Evolutionary conservation across 257 asterid species (phyloP), one percentile per base, ranked within the genome.

Genomic region (Cinchona pubescens): DNA sequence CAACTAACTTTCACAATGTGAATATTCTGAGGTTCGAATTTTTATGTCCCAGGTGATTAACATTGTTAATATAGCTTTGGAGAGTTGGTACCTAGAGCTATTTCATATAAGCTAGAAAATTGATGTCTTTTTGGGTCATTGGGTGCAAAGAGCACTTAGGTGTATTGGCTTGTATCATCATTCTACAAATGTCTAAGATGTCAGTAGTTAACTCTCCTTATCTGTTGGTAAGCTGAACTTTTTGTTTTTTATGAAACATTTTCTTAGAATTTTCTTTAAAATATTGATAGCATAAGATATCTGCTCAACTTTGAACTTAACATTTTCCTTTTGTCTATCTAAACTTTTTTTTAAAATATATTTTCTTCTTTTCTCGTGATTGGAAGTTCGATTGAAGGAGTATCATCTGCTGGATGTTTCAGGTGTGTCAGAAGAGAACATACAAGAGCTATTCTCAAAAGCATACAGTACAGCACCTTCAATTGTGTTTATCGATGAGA

Each of bases 351-450:
- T 45, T 25, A 13, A 2, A 2, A 37, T 43, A 53, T n/a, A n/a
- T n/a, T 4, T 55, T 15, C 10, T 72, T 14, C 23, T 11, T n/a
- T 53, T 19, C 19, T 49, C 38, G 8, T 29, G 1, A n/a, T 21
- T 46, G 32, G 1, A 34, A 42, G 11, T 46, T 58, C 70, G 34
- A 46, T 12, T 37, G 15, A 21, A 73, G 46, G 37, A 75, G 46
- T 38, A 60, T 55, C 64, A 60, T 56, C 40, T 78, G 75, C 15
- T 77, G 68, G 71, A 65, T 40, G 3, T 65, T 83, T 68, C 81
- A 92, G 99, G 97, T 68, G 93, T 93, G 64, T 92, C 99, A 3
- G 99, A 92, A 83, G 97, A 89, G 81, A 94, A 89, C 76, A 87
- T 92, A 51, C 80, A 97, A 32, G 94, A 89, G 67, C 83, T 94